Evolutionary conservation across 2,329 filamentous ascomycete genomes (phyloP), one percentile per base, ranked within the genome.

Genomic region (Neophaeococcomyces aloes): DNA sequence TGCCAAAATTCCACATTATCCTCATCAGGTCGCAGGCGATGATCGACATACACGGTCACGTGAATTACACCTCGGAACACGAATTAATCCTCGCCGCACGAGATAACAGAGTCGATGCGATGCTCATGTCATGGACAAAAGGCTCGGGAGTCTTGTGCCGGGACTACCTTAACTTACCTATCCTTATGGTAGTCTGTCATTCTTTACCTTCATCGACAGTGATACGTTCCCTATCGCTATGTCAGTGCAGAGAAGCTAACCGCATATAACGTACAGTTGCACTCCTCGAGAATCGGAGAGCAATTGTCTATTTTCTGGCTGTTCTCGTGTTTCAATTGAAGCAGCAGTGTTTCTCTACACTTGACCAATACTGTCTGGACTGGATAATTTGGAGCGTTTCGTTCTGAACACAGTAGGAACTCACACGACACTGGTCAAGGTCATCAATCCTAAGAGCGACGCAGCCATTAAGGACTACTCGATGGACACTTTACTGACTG

Each of bases 401-500:
- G n/a, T n/a, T n/a, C n/a, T 27, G 23, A 27, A 5, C 5, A 27
- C 23, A 27, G 23, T 27, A 27, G 5, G 10, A 27, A 27, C 5
- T 27, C 10, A 27, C 23, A 5, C 23, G 23, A 27, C 23, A 10
- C 10, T 27, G 23, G 10, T 10, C 10, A 27, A 10, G 23, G 23
- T 27, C 23, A 6, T 27, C 31, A 33, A n/a, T 33, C 17, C 31
- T 33, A 14, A 5, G 5, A 18, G 31, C 7, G 17, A 14, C 31
- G 17, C n/a, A 5, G 25, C 29, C 27, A 3, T 39, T 39, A 29
- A 19, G 25, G 48, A 47, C n/a, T 29, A 6, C 41, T 45, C 38
- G 44, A 71, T 72, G 69, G 69, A 71, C 54, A 71, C 68, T 11
- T 56, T 72, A 48, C 59, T 71, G 48, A 95, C 88, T 36, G 86